Evolutionary conservation across 1,284 basidiomycete species (phyloP).

Genomic region (Anthracocystis setariae): DNA sequence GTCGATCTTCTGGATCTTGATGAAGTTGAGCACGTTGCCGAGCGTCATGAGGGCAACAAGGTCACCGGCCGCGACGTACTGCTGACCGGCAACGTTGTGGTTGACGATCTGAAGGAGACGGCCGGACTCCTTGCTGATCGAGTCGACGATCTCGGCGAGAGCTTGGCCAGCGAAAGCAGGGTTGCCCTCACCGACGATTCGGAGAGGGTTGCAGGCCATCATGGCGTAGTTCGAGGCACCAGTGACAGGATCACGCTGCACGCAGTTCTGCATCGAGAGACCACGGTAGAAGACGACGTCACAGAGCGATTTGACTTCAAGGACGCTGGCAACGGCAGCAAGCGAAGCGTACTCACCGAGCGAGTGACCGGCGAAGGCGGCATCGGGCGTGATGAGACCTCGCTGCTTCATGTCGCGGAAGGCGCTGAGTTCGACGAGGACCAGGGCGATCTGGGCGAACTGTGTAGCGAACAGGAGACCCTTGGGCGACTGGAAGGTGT

Average conservation of each 20-base stretch:
- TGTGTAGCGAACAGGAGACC: conserved; percentile 97
- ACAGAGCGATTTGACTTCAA: conserved; percentile 93
- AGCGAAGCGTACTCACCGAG: conserved; percentile 97
- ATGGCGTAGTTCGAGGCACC: conserved; percentile 79
- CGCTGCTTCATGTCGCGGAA: conserved; percentile 98
- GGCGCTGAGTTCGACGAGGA: conserved; percentile 95
- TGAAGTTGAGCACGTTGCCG: conserved; percentile 94
- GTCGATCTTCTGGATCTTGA: conserved; percentile 97
- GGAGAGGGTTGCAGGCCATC: conserved; percentile 97
- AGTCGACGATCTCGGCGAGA: conserved; percentile 91
- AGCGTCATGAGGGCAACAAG: conserved; percentile 89
- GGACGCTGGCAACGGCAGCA: conserved; percentile 93
- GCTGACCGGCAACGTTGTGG: conserved; percentile 88
- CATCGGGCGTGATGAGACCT: conserved; percentile 89
- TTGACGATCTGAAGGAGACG: conserved; percentile 86
- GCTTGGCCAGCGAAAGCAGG: conserved; percentile 80
- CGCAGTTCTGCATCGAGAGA: conserved; percentile 81
- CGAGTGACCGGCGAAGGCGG: conserved; percentile 96
- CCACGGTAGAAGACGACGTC: conserved; percentile 99
- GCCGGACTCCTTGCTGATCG: conserved; percentile 72
- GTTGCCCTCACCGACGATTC: conserved; percentile 73
- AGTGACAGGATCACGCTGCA: conserved; percentile 51
- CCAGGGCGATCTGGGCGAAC: conserved; percentile 93
- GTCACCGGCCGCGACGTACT: conserved; percentile 89
- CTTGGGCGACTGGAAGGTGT: conserved; percentile 95